phyloP scores from a whole-genome alignment of 2,329 filamentous ascomycete genomes.

The Aspergillus tamarii region DNA sequence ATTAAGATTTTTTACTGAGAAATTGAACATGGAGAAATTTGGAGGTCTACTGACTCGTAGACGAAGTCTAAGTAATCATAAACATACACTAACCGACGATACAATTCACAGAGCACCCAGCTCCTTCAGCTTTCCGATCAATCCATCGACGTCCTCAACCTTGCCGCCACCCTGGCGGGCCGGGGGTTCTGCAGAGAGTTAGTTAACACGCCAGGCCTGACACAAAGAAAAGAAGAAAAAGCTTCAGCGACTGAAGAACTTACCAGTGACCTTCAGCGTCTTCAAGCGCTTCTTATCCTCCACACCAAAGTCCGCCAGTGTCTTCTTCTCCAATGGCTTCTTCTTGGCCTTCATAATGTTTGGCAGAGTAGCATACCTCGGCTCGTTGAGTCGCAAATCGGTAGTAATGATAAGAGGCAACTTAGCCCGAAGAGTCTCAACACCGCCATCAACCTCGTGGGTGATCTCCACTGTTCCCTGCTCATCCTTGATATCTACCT shows the following conservation, averaged over 20 bases:
- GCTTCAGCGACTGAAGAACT: slow-evolving; percentile 36
- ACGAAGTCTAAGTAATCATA: slow-evolving; percentile 18
- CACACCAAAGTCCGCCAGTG: slow-evolving; percentile 77
- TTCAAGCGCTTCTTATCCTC: slow-evolving; percentile 77
- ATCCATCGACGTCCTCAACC: slow-evolving; percentile 95
- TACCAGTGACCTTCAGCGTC: slow-evolving; percentile 84
- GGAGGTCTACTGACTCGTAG: neutral
- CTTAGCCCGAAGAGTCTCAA: slow-evolving; percentile 83
- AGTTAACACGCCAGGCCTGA: slow-evolving; percentile 8
- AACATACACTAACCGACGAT: slow-evolving; percentile 16
- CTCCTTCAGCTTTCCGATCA: slow-evolving; percentile 93
- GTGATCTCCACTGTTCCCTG: slow-evolving; percentile 75
- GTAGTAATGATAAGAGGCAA: slow-evolving; percentile 94
- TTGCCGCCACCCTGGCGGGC: slow-evolving; percentile 90
- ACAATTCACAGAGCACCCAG: slow-evolving; percentile 75
- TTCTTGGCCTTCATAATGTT: slow-evolving; percentile 99
- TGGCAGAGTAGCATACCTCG: slow-evolving; percentile 89
- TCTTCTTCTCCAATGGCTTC: slow-evolving; percentile 96
- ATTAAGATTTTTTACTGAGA: neutral
- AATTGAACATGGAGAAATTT: neutral
- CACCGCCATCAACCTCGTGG: slow-evolving; percentile 92
- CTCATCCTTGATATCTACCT: slow-evolving; percentile 72
- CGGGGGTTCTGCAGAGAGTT: slow-evolving; percentile 68
- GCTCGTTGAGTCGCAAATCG: slow-evolving; percentile 91
- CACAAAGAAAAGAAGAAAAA: slow-evolving; percentile 5